Percentiles rank a stretch among this genome's conserved stretches.
Conservation (phyloP, 768 basidiomycete species). For the Hirschioporus abietinus region DNA sequence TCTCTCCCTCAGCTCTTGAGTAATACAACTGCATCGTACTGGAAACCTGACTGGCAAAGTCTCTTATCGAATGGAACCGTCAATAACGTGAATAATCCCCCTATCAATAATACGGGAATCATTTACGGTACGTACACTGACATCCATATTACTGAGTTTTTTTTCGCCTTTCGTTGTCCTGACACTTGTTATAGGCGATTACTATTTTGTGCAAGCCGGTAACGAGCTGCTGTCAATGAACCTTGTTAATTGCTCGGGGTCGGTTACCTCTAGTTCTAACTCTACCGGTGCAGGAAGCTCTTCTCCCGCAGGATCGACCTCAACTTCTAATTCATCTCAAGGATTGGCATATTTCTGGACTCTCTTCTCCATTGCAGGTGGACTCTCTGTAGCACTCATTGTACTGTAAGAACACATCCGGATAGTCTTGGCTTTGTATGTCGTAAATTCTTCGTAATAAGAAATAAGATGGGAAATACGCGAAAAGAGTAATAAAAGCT, state of each 20-base stretch:
- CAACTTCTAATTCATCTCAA: background rate
- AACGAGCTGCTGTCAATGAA: slow-evolving; percentile 45
- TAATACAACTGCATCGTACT: slow-evolving; percentile 45
- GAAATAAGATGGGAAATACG: background rate
- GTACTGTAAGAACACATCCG: background rate
- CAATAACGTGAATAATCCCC: slow-evolving; percentile 39
- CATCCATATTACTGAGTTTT: background rate
- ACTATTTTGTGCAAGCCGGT: slow-evolving; percentile 53
- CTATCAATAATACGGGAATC: slow-evolving; percentile 56
- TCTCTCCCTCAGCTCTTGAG: slow-evolving; percentile 34
- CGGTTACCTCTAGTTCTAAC: background rate
- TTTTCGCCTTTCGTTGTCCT: background rate
- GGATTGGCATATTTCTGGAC: background rate
- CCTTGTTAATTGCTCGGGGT: slow-evolving; percentile 31
- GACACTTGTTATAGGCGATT: slow-evolving; percentile 41
- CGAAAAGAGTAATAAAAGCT: slow-evolving; percentile 1
- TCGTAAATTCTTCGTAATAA: background rate
- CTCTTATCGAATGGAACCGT: slow-evolving; percentile 63
- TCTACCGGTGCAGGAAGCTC: background rate
- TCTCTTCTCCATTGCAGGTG: background rate
- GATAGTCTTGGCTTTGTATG: background rate
- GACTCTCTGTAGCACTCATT: background rate
- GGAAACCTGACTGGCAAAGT: slow-evolving; percentile 61
- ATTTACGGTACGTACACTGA: slow-evolving; percentile 39
- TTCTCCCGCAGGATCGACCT: background rate